Conservation (phyloP, 371 early-diverging fungal genomes). For the Parasitella parasitica region DNA sequence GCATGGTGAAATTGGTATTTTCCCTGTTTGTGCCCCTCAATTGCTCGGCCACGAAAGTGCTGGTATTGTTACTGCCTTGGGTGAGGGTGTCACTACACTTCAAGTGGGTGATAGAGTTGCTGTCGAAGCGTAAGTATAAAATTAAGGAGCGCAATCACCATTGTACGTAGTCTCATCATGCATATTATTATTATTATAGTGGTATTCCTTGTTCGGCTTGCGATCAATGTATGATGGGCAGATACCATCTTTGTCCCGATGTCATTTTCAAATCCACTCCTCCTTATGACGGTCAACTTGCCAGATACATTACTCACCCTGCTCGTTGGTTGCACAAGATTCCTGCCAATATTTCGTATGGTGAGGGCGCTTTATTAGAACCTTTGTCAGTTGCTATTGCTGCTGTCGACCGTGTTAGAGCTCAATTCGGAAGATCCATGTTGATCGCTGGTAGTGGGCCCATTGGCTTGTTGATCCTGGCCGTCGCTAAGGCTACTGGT, state of each 20-base stretch:
- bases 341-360: conserved; percentile 36
- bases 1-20: conserved; percentile 49
- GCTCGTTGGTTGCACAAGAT: conserved; percentile 49
- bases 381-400: conserved; percentile 47
- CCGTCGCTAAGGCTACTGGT: conserved; percentile 42
- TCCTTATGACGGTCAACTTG: conserved; percentile 42
- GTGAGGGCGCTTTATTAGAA: conserved; percentile 45
- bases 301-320: conserved; percentile 48
- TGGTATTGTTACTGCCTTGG: conserved; percentile 35
- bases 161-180: no score
- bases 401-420: conserved; percentile 41
- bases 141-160: no score
- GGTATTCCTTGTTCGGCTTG: conserved; percentile 49
- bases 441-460: conserved; percentile 48
- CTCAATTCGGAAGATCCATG: conserved; percentile 38
- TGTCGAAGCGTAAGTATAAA: conserved; percentile 46
- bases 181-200: no score
- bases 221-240: conserved; percentile 46
- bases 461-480: conserved; percentile 45
- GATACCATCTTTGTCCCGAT: conserved; percentile 47
- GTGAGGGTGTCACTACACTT: conserved; percentile 34
- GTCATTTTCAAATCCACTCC: conserved; percentile 51
- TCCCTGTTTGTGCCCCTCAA: conserved; percentile 34
- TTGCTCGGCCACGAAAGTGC: conserved; percentile 42
- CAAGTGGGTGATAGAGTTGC: conserved; percentile 53